A percentile compares a stretch with the other conserved stretches of the same genome.
phyloP scores from a whole-genome alignment of 129 eudicot species.

The Smallanthus sonchifolius region DNA sequence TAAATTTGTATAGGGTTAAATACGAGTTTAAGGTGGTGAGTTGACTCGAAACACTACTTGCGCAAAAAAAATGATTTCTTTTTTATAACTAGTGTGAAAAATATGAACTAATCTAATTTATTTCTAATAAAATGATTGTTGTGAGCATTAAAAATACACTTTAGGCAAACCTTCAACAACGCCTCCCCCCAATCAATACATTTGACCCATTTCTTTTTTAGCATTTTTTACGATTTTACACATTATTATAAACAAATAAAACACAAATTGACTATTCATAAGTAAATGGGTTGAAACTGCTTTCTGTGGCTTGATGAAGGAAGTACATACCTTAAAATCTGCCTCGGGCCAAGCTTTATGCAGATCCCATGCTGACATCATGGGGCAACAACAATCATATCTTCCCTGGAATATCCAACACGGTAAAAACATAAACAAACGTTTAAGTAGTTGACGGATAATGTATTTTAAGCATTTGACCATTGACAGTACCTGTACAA shows the following conservation, averaged over 20 bases:
- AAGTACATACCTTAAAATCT: constrained; percentile 59
- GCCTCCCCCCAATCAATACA: no score
- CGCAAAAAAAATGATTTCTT: background rate
- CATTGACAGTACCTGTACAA: constrained; percentile 70
- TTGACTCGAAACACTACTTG: background rate
- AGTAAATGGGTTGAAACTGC: background rate
- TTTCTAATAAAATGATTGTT: no score
- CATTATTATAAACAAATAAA: background rate
- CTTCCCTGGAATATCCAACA: constrained; percentile 60
- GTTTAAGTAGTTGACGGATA: background rate
- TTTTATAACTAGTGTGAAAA: background rate
- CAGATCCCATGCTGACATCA: constrained; percentile 99
- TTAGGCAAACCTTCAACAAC: no score
- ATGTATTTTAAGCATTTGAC: background rate
- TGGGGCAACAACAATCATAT: constrained; percentile 93
- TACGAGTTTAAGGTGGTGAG: background rate
- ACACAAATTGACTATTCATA: background rate
- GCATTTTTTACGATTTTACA: background rate
- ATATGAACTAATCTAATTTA: background rate
- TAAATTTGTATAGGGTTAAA: background rate
- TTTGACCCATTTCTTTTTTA: no score
- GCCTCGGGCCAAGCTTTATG: constrained; percentile 99
- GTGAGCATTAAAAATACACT: no score
- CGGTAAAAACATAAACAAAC: background rate
- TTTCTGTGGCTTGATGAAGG: background rate